phyloP scores from a whole-genome alignment of 192 early-diverging fungal species.

The Piromyces sp. region DNA sequence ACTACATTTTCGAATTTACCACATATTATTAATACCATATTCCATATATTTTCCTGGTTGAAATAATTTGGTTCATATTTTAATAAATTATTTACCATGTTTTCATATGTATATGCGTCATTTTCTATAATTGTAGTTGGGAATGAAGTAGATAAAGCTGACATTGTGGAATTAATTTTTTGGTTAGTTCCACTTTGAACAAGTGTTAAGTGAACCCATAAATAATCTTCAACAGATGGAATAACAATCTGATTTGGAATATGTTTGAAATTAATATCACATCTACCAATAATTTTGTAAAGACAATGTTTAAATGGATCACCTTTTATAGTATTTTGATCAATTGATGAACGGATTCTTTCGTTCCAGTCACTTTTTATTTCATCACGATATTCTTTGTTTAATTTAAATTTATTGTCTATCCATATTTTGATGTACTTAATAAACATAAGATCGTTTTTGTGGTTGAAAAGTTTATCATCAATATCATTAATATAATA shows the following conservation, averaged over 20 bases:
- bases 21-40: constrained; percentile 63
- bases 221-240: constrained; percentile 72
- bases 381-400: constrained; percentile 25
- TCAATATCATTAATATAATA: constrained; percentile 25
- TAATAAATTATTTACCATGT: constrained; percentile 47
- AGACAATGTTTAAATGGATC: constrained; percentile 88
- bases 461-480: constrained; percentile 8
- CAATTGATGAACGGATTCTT: constrained; percentile 12
- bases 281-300: constrained; percentile 78
- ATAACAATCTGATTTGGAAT: constrained; percentile 35
- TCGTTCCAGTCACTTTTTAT: constrained; percentile 39
- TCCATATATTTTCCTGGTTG: constrained; percentile 28
- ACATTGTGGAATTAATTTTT: constrained; percentile 4
- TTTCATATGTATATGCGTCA: constrained; percentile 45
- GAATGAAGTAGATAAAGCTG: not conserved
- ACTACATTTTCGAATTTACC: constrained; percentile 83
- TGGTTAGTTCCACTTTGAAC: constrained; percentile 29
- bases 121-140: not conserved
- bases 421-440: constrained; percentile 47
- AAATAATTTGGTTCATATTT: constrained; percentile 55
- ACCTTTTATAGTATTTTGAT: constrained; percentile 8
- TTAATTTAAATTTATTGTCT: constrained; percentile 19
- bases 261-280: constrained; percentile 49
- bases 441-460: constrained; percentile 47
- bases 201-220: constrained; percentile 76